Percentiles rank a stretch among this genome's conserved stretches.
These are phyloP conservation scores for Mortierella sp. DNA, from an alignment of 371 early-diverging fungal species.

Conservation along the genomic window DNA sequence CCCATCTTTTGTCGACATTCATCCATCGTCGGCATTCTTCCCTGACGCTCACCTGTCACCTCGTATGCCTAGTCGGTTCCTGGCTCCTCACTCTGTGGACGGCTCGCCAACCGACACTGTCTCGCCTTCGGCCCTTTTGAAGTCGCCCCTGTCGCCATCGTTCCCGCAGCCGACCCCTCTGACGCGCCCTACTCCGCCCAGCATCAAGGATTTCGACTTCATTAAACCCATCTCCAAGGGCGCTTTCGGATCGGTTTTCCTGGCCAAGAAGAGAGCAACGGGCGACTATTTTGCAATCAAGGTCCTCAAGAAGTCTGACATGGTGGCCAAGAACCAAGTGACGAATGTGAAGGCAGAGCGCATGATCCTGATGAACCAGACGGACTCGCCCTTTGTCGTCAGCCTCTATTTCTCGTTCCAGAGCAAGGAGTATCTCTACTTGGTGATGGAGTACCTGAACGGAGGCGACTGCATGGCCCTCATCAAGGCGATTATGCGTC, in stretches of 20 bases:
- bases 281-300: constrained; percentile 94
- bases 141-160: constrained; percentile 57
- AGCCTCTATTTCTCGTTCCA: constrained; percentile 95
- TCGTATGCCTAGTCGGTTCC: constrained; percentile 27
- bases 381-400: constrained; percentile 94
- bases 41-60: constrained; percentile 51
- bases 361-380: constrained; percentile 86
- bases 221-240: constrained; percentile 95
- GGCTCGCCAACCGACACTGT: constrained; percentile 43
- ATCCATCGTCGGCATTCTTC: constrained; percentile 46
- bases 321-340: constrained; percentile 94
- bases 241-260: constrained; percentile 91
- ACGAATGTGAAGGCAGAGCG: constrained; percentile 92
- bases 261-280: constrained; percentile 87
- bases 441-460: constrained; percentile 97
- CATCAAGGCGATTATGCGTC: constrained; percentile 85
- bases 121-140: constrained; percentile 37
- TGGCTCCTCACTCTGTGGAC: constrained; percentile 47
- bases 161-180: constrained; percentile 63
- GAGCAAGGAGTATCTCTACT: constrained; percentile 89
- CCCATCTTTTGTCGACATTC: constrained; percentile 55
- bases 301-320: constrained; percentile 89
- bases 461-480: constrained; percentile 97
- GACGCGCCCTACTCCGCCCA: constrained; percentile 70
- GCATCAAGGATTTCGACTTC: constrained; percentile 92